Evolutionary conservation across 129 eudicot genomes (phyloP), one percentile per base, ranked within the genome.

Genomic region (Pseudognaphalium luteoalbum): DNA sequence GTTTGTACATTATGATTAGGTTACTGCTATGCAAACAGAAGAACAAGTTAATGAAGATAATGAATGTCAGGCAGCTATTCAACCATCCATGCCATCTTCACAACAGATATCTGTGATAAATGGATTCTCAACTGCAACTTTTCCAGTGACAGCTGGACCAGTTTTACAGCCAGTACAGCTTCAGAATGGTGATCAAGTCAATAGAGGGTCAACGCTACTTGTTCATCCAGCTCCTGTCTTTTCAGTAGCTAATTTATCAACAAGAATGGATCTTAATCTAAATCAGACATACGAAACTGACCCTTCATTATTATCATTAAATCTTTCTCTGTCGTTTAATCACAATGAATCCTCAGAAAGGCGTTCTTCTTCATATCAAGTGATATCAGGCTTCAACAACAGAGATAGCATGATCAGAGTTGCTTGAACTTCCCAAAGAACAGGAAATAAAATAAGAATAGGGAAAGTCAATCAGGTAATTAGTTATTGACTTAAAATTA

Each of bases 1-100:
- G 59, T 68, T 67, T 35, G 20, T 66, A 57, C 44, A 58, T 80
- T 69, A 64, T 80, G 42, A 66, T 74, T 71, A 92, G 97, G 96
- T 92, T 63, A 62, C 87, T 72, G 86, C 81, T 67, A 75, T 81
- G 71, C 84, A 85, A 76, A 71, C 76, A 71, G 89, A 87, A 71
- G 72, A 76, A 47, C 73, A 76, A n/a, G 76, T 33, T 70, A 65
- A 81, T 59, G 83, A 87, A 72, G 78, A 81, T 44, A 78, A 71
- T 61, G 62, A 77, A 25, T 41, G 74, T 67, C 87, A 73, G 68
- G 61, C 65, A 20, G 75, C 68, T 66, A 25, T 35, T n/a, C 80
- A 41, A 73, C 83, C 74, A 65, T 54, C 59, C 19, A 25, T 37
- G 44, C 60, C 70, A 42, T 64, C 81, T 60, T 10, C 69, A 37